A percentile compares a stretch with the other conserved stretches of the same genome.
These are phyloP conservation scores for Saprolegnia parasitica DNA, from an alignment of 352 stramenopile species.

Conservation along the genomic window DNA sequence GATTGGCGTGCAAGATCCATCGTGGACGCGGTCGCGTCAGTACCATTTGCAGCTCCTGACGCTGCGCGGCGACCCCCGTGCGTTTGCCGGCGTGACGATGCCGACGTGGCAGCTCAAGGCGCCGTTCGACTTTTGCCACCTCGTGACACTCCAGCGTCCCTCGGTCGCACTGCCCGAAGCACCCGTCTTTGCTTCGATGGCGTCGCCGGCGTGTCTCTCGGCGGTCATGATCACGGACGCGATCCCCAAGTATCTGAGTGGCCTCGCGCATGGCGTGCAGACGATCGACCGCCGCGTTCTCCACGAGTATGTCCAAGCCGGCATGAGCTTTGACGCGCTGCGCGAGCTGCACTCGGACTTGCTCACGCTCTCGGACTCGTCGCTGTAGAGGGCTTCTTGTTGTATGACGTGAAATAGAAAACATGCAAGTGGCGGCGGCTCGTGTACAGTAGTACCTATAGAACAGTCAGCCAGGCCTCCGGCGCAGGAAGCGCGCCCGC, in stretches of 20 bases:
- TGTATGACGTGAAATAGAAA: too few relatives aligned
- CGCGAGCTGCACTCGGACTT: conserved; percentile 54
- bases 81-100: background rate
- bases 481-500: too few relatives aligned
- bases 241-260: conserved; percentile 44
- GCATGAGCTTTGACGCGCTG: conserved; percentile 65
- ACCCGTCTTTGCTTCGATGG: background rate
- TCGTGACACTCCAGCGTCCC: background rate
- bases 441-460: too few relatives aligned
- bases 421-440: too few relatives aligned
- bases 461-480: too few relatives aligned
- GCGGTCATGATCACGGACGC: conserved; percentile 43
- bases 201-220: conserved; percentile 29
- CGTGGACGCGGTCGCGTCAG: background rate
- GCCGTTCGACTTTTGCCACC: conserved; percentile 16
- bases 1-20: background rate
- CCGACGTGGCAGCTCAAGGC: background rate
- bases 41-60: conserved; percentile 18
- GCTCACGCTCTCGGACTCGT: conserved; percentile 42
- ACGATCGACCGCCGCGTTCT: conserved; percentile 54
- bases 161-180: background rate
- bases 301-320: conserved; percentile 66
- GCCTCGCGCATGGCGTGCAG: conserved; percentile 37
- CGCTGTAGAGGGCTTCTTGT: background rate
- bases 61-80: background rate